These are phyloP conservation scores for Aplosporella prunicola DNA, from an alignment of 2,329 filamentous ascomycete species.

Conservation along the genomic window DNA sequence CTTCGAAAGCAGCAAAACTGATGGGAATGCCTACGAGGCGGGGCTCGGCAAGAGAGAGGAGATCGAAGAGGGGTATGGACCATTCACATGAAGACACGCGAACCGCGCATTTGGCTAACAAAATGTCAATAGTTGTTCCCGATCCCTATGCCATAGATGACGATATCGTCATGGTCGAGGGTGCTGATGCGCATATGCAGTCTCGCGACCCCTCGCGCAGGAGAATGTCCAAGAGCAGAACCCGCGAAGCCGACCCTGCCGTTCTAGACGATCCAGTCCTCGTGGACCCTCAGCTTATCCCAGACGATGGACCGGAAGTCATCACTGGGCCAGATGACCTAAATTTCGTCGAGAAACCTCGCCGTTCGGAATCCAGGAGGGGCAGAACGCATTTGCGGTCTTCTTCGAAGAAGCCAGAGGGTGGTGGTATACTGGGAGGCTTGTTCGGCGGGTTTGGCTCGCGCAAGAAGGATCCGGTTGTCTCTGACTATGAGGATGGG, in stretches of 20 bases:
- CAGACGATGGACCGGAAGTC: conserved; percentile 31
- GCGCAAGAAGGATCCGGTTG: conserved; percentile 23
- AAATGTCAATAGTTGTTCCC: conserved; percentile 27
- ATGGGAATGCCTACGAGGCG: conserved; percentile 46
- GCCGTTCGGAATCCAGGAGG: conserved; percentile 34
- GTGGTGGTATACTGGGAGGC: conserved; percentile 49
- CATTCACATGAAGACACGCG: conserved; percentile 30
- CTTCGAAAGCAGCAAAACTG: conserved; percentile 69
- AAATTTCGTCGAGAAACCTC: conserved; percentile 42
- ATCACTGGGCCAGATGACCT: conserved; percentile 41
- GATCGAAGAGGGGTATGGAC: too few relatives aligned
- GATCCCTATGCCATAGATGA: conserved; percentile 56
- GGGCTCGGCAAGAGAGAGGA: conserved; percentile 30
- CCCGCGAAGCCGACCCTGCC: neutral
- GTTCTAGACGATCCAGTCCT: conserved; percentile 33
- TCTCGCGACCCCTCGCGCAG: conserved; percentile 16
- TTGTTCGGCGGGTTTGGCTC: conserved; percentile 33
- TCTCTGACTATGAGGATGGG: conserved; percentile 19
- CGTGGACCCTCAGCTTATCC: conserved; percentile 29
- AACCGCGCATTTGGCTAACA: conserved; percentile 1
- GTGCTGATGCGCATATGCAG: conserved; percentile 23
- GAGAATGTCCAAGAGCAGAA: conserved; percentile 21
- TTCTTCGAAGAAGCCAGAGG: conserved; percentile 47
- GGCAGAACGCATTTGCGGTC: conserved; percentile 49
- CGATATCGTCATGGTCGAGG: conserved; percentile 43